phyloP scores from a whole-genome alignment of 768 basidiomycete genomes.

The Rhizopogon salebrosus region DNA sequence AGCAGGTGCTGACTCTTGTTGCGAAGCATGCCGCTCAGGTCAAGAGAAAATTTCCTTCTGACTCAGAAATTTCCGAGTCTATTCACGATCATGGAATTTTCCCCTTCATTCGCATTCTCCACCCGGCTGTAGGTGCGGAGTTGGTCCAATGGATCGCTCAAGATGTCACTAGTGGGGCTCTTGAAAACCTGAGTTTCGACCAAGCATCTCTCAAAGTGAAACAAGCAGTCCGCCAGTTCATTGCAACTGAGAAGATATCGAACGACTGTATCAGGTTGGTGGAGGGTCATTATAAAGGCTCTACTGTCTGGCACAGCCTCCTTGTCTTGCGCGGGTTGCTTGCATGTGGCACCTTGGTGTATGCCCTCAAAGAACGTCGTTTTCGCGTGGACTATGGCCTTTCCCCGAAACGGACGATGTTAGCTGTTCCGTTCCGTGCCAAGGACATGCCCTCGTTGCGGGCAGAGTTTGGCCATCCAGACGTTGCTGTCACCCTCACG shows the following conservation, averaged over 20 bases:
- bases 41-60: too few species aligned
- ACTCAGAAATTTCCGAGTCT: slow-evolving; percentile 19
- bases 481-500: slow-evolving; percentile 30
- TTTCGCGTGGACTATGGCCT: slow-evolving; percentile 32
- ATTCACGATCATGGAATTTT: slow-evolving; percentile 13
- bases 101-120: slow-evolving; percentile 18
- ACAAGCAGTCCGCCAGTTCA: slow-evolving; percentile 16
- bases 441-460: slow-evolving; percentile 31
- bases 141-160: slow-evolving; percentile 9
- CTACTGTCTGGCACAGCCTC: slow-evolving; percentile 15
- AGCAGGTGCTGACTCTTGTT: too few species aligned
- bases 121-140: slow-evolving; percentile 4
- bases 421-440: slow-evolving; percentile 34
- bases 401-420: slow-evolving; percentile 25
- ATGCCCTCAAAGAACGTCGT: too few species aligned
- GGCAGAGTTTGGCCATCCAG: slow-evolving; percentile 35
- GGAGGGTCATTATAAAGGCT: too few species aligned
- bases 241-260: slow-evolving; percentile 10
- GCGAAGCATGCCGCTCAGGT: too few species aligned
- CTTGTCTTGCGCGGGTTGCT: slow-evolving; percentile 31
- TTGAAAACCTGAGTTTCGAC: too few species aligned
- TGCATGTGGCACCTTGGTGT: too few species aligned
- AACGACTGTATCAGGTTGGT: not conserved
- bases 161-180: slow-evolving; percentile 9
- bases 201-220: too few species aligned